Evolutionary conservation across 345 rosid species (phyloP).

Genomic region (Microthlaspi erraticum): DNA sequence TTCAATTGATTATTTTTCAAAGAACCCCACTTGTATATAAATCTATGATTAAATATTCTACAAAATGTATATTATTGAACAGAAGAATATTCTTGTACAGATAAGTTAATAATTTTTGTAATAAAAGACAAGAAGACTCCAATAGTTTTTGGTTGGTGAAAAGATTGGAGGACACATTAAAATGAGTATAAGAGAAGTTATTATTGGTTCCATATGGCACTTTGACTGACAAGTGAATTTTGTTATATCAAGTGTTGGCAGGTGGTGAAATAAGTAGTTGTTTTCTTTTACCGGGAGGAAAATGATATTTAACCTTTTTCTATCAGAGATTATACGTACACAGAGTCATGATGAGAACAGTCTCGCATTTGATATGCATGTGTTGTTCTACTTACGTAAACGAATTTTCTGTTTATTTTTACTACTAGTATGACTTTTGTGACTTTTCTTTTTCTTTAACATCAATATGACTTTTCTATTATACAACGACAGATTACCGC

Average conservation of each 20-base stretch:
- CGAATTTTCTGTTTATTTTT: neutral
- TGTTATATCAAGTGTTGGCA: too few relatives aligned
- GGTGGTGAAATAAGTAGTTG: too few relatives aligned
- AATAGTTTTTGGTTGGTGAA: too few relatives aligned
- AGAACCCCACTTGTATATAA: constrained; percentile 34
- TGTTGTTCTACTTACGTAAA: constrained; percentile 18
- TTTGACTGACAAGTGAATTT: neutral
- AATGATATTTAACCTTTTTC: too few relatives aligned
- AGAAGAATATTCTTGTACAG: constrained; percentile 26
- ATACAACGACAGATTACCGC: constrained; percentile 1
- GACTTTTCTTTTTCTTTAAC: too few relatives aligned
- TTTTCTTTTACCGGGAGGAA: too few relatives aligned
- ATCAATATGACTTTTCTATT: constrained; percentile 17
- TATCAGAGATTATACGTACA: neutral
- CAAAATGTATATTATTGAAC: constrained; percentile 24
- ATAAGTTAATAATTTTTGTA: too few relatives aligned
- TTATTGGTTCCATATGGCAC: neutral
- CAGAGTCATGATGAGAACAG: neutral
- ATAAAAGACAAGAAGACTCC: too few relatives aligned
- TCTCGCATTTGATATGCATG: constrained; percentile 13
- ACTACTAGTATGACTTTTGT: constrained; percentile 8
- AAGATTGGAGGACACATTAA: too few relatives aligned
- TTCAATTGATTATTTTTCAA: constrained; percentile 19
- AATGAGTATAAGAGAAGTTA: too few relatives aligned
- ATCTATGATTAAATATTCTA: constrained; percentile 16